Conservation (phyloP, 2,329 filamentous ascomycete species). For the Lojkania enalia region DNA sequence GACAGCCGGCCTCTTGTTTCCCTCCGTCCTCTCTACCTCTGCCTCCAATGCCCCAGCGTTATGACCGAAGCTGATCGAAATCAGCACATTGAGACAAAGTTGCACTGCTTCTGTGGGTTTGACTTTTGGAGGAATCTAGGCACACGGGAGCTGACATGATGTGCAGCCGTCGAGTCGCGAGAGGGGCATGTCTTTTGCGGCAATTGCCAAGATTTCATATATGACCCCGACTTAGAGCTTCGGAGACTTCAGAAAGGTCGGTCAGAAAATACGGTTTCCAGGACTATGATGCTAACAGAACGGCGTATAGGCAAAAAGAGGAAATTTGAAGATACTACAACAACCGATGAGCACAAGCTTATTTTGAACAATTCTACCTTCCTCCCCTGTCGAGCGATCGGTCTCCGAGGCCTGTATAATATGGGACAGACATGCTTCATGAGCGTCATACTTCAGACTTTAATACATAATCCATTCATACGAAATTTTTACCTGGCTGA, state of each 20-base stretch:
- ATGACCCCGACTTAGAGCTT: slow-evolving; percentile 78
- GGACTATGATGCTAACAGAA: slow-evolving; percentile 27
- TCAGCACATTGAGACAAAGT: slow-evolving; percentile 69
- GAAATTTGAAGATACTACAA: slow-evolving; percentile 70
- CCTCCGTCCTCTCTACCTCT: slow-evolving; percentile 58
- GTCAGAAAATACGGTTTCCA: slow-evolving; percentile 22
- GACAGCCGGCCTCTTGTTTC: slow-evolving; percentile 62
- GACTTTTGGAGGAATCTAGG: slow-evolving; percentile 5
- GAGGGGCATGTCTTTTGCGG: slow-evolving; percentile 77
- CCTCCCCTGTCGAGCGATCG: slow-evolving; percentile 82
- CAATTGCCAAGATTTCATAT: slow-evolving; percentile 80
- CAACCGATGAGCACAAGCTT: slow-evolving; percentile 70
- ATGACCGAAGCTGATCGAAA: slow-evolving; percentile 67
- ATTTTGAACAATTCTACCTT: slow-evolving; percentile 77
- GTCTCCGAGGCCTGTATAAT: slow-evolving; percentile 91
- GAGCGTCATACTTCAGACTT: slow-evolving; percentile 90
- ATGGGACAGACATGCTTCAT: slow-evolving; percentile 99
- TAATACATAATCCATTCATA: slow-evolving; percentile 90
- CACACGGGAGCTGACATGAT: slow-evolving; percentile 20
- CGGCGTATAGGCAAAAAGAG: slow-evolving; percentile 63
- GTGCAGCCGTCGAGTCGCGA: slow-evolving; percentile 73
- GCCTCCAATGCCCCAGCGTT: slow-evolving; percentile 68
- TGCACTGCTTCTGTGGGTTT: slow-evolving; percentile 71
- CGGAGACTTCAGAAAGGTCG: slow-evolving; percentile 70
- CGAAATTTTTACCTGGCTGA: slow-evolving; percentile 91